phyloP scores from a whole-genome alignment of 192 early-diverging fungal species.

The Coemansia sp. region DNA sequence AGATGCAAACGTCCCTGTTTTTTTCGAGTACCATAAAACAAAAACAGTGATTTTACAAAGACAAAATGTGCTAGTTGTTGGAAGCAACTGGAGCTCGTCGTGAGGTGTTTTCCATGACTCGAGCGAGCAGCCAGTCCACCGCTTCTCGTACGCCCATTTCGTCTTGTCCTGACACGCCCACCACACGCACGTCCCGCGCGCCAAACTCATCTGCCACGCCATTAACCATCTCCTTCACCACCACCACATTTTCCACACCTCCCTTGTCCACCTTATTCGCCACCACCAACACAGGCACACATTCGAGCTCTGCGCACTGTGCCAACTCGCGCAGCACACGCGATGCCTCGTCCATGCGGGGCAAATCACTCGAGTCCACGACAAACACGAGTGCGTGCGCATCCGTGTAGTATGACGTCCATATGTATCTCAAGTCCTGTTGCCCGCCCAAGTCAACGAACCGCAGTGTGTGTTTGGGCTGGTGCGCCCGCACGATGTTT shows the following conservation, averaged over 20 bases:
- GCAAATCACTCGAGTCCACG: conserved; percentile 76
- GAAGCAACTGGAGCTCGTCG: background rate
- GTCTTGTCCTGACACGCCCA: conserved; percentile 57
- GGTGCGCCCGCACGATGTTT: conserved; percentile 66
- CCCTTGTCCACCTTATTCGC: conserved; percentile 91
- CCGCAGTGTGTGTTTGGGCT: conserved; percentile 55
- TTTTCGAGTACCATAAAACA: background rate
- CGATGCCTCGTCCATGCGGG: conserved; percentile 60
- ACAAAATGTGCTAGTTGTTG: background rate
- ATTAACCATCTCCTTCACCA: conserved; percentile 91
- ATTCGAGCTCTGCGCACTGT: conserved; percentile 68
- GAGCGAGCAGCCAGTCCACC: conserved; percentile 82
- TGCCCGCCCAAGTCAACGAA: conserved; percentile 98
- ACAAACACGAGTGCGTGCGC: conserved; percentile 94
- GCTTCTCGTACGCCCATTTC: conserved; percentile 78
- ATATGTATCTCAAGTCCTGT: conserved; percentile 80
- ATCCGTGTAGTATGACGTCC: conserved; percentile 92
- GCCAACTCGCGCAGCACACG: conserved; percentile 56
- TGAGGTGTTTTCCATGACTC: background rate
- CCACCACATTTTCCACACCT: conserved; percentile 68
- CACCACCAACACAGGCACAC: conserved; percentile 87
- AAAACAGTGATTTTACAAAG: background rate
- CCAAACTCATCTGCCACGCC: conserved; percentile 80
- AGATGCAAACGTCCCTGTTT: no score
- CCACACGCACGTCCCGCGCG: conserved; percentile 81